Conservation (phyloP, 768 basidiomycete genomes). For the Trametopsis cervina region DNA sequence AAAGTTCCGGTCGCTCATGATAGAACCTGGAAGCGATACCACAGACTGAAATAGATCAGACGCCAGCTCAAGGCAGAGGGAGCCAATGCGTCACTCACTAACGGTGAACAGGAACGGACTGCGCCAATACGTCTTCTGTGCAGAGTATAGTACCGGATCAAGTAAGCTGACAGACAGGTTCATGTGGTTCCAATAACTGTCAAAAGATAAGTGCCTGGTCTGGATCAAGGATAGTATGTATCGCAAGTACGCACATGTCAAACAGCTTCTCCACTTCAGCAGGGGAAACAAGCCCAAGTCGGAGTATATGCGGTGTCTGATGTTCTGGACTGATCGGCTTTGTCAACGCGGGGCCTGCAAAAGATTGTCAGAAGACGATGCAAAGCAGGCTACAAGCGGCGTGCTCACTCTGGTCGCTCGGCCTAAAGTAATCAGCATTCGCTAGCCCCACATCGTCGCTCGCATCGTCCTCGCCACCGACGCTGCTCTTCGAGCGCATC, state of each 20-base stretch:
- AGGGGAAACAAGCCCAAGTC: slow-evolving; percentile 53
- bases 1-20: slow-evolving; percentile 60
- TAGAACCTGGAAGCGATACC: slow-evolving; percentile 85
- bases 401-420: slow-evolving; percentile 49
- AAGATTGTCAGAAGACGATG: slow-evolving; percentile 18
- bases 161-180: slow-evolving; percentile 73
- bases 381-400: no score
- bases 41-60: slow-evolving; percentile 47
- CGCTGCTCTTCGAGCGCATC: slow-evolving; percentile 22
- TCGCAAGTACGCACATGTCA: slow-evolving; percentile 56
- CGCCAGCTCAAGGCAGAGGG: neutral
- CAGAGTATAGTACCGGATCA: slow-evolving; percentile 80
- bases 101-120: slow-evolving; percentile 92
- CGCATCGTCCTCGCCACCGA: slow-evolving; percentile 29
- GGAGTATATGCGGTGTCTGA: slow-evolving; percentile 58
- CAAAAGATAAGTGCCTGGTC: neutral
- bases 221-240: neutral
- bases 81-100: slow-evolving; percentile 53
- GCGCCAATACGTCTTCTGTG: slow-evolving; percentile 71
- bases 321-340: slow-evolving; percentile 34
- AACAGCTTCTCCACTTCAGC: slow-evolving; percentile 68
- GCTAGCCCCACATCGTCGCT: slow-evolving; percentile 59
- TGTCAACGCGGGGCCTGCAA: slow-evolving; percentile 25
- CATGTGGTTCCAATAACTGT: slow-evolving; percentile 72
- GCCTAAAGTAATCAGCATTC: slow-evolving; percentile 58